A percentile compares a stretch with the other conserved stretches of the same genome.
These are phyloP conservation scores for Coemansia sp. DNA, from an alignment of 192 early-diverging fungal species.

Conservation along the genomic window DNA sequence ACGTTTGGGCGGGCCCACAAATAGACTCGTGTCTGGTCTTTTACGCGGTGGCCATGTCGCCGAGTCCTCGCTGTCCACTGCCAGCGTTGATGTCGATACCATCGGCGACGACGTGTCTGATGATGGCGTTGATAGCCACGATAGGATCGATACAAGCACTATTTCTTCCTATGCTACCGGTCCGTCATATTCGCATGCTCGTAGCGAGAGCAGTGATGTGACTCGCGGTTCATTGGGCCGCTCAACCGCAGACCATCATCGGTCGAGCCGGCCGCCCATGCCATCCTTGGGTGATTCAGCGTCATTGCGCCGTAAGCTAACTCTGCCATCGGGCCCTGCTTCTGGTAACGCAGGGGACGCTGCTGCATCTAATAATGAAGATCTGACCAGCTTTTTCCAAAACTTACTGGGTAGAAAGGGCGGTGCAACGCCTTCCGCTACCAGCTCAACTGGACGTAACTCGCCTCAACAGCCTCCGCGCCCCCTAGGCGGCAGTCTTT, in stretches of 20 bases:
- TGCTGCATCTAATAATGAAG: constrained; percentile 63
- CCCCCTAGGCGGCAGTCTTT: constrained; percentile 15
- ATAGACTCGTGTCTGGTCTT: constrained; percentile 26
- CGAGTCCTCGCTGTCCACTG: constrained; percentile 44
- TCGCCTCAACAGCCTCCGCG: constrained; percentile 45
- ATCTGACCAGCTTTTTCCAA: constrained; percentile 89
- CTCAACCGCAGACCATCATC: neutral
- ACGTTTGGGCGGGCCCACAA: constrained; percentile 18
- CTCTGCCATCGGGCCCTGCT: constrained; percentile 2
- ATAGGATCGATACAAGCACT: neutral
- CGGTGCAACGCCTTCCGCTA: constrained; percentile 23
- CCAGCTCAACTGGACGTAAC: constrained; percentile 33
- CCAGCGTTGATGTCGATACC: constrained; percentile 22
- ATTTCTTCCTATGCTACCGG: neutral
- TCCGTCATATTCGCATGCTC: constrained; percentile 11
- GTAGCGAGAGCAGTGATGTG: constrained; percentile 19
- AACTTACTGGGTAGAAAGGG: constrained; percentile 71
- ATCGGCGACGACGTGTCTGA: constrained; percentile 41
- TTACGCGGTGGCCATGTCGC: constrained; percentile 31
- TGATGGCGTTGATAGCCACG: constrained; percentile 22
- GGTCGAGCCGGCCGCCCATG: neutral
- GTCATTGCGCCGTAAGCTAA: constrained; percentile 13
- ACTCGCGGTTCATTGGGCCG: constrained; percentile 7
- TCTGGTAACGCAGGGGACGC: constrained; percentile 2
- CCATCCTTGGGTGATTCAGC: neutral